Percentiles rank a stretch among this genome's conserved stretches.
These are phyloP conservation scores for Dothistroma pini DNA, from an alignment of 2,329 filamentous ascomycete species.

Conservation along the genomic window DNA sequence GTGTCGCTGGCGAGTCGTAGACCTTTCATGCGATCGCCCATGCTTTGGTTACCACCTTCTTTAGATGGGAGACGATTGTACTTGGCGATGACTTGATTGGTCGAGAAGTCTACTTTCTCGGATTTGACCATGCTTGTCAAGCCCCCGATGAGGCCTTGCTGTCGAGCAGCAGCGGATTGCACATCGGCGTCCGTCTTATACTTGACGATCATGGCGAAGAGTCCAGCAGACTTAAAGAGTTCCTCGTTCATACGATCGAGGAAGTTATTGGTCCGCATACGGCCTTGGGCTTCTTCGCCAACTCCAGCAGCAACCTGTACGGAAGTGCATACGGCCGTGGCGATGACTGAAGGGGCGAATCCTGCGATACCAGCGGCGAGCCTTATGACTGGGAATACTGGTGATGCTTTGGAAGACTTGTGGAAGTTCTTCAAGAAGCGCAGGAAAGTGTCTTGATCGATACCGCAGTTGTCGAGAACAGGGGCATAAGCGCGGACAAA, in stretches of 20 bases:
- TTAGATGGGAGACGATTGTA: constrained; percentile 12
- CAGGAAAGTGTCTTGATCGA: constrained; percentile 49
- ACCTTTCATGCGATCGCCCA: constrained; percentile 33
- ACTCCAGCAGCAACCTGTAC: constrained; percentile 44
- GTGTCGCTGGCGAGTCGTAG: constrained; percentile 39
- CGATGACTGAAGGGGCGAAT: constrained; percentile 40
- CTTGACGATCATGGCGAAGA: constrained; percentile 53
- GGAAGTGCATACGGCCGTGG: constrained; percentile 43
- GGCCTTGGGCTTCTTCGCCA: constrained; percentile 39
- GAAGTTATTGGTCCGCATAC: constrained; percentile 49
- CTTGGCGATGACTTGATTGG: constrained; percentile 35
- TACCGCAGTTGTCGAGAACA: constrained; percentile 44
- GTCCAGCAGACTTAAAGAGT: constrained; percentile 55
- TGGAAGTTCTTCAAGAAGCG: constrained; percentile 50
- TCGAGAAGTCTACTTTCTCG: constrained; percentile 35
- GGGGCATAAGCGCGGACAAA: constrained; percentile 55
- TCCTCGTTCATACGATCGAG: constrained; percentile 55
- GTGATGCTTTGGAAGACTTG: constrained; percentile 40
- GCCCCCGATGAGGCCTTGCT: not conserved
- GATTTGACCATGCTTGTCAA: constrained; percentile 17
- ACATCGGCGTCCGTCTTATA: constrained; percentile 30
- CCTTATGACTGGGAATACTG: constrained; percentile 27
- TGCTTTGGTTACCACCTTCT: constrained; percentile 7
- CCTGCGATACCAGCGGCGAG: constrained; percentile 37
- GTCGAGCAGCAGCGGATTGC: constrained; percentile 3